Evolutionary conservation across 2,329 filamentous ascomycete genomes (phyloP).

Genomic region (Pestalotiopsis sp.): DNA sequence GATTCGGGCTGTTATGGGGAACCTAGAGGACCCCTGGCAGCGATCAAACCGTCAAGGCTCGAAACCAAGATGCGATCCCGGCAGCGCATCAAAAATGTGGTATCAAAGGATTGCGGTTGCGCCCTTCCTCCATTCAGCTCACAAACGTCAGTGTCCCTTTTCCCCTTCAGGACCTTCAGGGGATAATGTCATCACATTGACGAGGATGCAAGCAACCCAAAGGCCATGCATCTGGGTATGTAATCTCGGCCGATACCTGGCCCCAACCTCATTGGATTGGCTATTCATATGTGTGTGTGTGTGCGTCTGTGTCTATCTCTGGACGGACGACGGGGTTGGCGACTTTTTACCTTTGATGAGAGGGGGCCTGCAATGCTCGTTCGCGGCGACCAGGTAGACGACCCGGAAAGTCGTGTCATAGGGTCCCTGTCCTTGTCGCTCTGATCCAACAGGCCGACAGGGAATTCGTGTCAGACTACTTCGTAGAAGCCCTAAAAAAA

Average conservation of each 20-base stretch:
- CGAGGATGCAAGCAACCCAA: neutral
- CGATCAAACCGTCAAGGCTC: conserved; percentile 8
- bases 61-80: conserved; percentile 3
- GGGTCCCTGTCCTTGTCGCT: neutral
- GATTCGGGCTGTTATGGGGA: neutral
- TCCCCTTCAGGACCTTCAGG: neutral
- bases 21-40: neutral
- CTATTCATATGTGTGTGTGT: neutral
- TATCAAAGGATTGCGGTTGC: neutral
- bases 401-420: conserved; percentile 2
- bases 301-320: neutral
- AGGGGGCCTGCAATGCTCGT: conserved; percentile 7
- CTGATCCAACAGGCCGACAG: neutral
- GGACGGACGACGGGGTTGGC: neutral
- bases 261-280: neutral
- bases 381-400: conserved; percentile 5
- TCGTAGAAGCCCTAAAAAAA: neutral
- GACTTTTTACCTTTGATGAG: conserved; percentile 11
- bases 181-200: neutral
- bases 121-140: neutral
- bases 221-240: neutral
- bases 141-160: neutral
- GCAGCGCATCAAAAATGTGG: conserved; percentile 9
- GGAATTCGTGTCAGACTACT: conserved; percentile 6
- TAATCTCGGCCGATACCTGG: conserved; percentile 7